Evolutionary conservation across 2,329 filamentous ascomycete genomes (phyloP), one percentile per base, ranked within the genome.

Genomic region (Ophiocordyceps unilateralis): DNA sequence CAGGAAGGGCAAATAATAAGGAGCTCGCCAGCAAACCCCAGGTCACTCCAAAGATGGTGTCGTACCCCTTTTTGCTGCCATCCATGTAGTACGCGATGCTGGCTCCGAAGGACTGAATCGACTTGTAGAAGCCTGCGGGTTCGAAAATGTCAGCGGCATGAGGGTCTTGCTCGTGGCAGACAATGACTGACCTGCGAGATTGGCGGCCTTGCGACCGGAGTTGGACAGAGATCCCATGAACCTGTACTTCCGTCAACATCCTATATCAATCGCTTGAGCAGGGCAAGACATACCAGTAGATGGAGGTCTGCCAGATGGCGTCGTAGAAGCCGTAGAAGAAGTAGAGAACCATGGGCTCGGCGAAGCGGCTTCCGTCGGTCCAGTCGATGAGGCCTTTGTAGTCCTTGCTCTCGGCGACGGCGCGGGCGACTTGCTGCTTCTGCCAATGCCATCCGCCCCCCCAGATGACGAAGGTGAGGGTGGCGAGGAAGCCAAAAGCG

Each of bases 171-270:
- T n/a, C 22, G 12, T 0, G 30, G n/a, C 12, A 17, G n/a, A 17
- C 14, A 15, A 11, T 3, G 30, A 42, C 44, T 40, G 7, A 45
- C 41, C 44, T 19, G 44, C 44, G 10, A 45, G 82, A 68, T 95
- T 94, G 65, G 89, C 88, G 23, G 89, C 75, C 61, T 87, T 89
- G 60, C 88, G 85, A 47, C 83, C 78, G 49, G 89, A 93, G 74
- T 96, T 96, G 57, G 84, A 88, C 38, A 95, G 70, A 8, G 88
- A 76, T 41, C 89, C 89, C 82, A 96, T 94, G 67, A 82, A 88
- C 80, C 79, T 82, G 19, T 15, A 3, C 37, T 2, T 20, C 3
- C 2, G 24, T 26, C 6, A 11, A 28, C 6, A 26, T 6, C 11
- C 6, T 6, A 26, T 4, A 28, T 9, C 11, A 12, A 10, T 3